A percentile compares a stretch with the other conserved stretches of the same genome.
Evolutionary conservation across 148 eudicot species (phyloP).

Genomic region (Spergularia bocconei): DNA sequence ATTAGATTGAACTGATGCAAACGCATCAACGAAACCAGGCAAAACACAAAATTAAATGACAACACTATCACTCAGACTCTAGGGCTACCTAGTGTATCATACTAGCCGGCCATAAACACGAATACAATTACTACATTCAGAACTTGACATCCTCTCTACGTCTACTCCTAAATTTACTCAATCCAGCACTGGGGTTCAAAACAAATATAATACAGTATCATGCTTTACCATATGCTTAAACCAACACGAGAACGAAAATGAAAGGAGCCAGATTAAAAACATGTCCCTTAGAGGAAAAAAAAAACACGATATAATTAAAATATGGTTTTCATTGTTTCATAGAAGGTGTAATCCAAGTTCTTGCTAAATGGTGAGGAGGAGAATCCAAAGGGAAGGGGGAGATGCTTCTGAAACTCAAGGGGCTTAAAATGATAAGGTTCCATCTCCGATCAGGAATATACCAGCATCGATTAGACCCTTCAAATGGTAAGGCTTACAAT

Average conservation of each 20-base stretch:
- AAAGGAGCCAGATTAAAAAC: constrained; percentile 68
- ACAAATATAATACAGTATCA: too few species aligned
- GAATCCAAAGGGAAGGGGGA: constrained; percentile 17
- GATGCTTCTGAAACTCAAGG: not conserved
- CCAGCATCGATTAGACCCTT: not conserved
- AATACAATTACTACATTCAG: too few species aligned
- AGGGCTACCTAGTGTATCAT: too few species aligned
- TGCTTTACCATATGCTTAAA: too few species aligned
- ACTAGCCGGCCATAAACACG: too few species aligned
- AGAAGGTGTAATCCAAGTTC: not conserved
- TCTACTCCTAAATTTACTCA: too few species aligned
- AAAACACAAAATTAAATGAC: too few species aligned
- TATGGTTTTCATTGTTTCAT: not conserved
- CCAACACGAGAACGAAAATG: not conserved
- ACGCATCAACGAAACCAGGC: too few species aligned
- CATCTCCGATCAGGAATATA: not conserved
- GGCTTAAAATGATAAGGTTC: not conserved
- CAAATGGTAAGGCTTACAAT: not conserved
- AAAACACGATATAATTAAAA: not conserved
- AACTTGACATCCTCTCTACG: too few species aligned
- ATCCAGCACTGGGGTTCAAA: too few species aligned
- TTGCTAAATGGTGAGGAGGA: constrained; percentile 17
- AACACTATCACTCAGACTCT: too few species aligned
- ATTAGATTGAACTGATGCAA: too few species aligned
- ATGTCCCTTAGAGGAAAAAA: constrained; percentile 18